These are phyloP conservation scores for Rhynchosporium graminicola DNA, from an alignment of 2,329 filamentous ascomycete genomes.

Conservation along the genomic window DNA sequence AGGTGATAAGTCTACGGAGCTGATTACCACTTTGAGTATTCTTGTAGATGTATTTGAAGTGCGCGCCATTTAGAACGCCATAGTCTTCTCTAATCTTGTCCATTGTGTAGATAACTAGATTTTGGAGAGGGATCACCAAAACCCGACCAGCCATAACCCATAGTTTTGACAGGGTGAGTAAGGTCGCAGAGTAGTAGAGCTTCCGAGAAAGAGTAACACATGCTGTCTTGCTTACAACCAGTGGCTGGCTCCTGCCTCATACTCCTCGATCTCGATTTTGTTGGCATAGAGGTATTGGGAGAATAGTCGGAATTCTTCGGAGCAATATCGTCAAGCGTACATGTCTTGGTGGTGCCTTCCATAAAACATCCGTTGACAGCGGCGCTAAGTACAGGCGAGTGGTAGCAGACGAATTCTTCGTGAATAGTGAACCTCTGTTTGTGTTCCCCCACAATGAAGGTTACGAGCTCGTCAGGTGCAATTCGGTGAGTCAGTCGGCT, in stretches of 20 bases:
- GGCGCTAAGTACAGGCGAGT: background rate
- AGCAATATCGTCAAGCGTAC: background rate
- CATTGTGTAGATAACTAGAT: background rate
- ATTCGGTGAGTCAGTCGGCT: background rate
- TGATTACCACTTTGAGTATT: background rate
- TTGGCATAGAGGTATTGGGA: background rate
- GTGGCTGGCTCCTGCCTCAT: background rate
- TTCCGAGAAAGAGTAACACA: background rate
- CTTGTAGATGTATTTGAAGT: background rate
- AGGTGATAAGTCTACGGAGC: background rate
- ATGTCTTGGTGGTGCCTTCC: background rate
- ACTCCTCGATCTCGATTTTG: background rate
- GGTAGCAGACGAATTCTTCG: conserved; percentile 51
- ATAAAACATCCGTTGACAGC: background rate
- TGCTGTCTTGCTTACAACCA: background rate
- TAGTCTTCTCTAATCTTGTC: background rate
- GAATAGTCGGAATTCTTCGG: background rate
- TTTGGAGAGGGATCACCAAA: background rate
- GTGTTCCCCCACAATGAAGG: conserved; percentile 15
- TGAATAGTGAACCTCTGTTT: conserved; percentile 5
- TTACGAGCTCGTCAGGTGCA: conserved; percentile 9
- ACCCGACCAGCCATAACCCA: too few relatives aligned
- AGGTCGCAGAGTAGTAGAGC: background rate
- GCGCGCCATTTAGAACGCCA: background rate
- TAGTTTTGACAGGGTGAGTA: too few relatives aligned